phyloP scores from a whole-genome alignment of 305 asterid genomes.

The Solanum chacoense region DNA sequence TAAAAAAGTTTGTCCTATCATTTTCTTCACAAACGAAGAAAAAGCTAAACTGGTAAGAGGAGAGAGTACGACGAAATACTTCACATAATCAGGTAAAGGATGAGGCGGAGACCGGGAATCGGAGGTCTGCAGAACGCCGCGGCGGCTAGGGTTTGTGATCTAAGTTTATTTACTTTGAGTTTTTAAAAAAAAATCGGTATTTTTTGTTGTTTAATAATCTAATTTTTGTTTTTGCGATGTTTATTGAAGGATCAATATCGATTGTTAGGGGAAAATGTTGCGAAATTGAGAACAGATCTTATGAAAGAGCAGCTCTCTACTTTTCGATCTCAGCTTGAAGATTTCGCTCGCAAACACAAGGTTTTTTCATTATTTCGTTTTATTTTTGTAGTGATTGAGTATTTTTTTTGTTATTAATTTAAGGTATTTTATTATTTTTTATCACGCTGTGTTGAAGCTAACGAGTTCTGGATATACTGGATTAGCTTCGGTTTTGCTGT shows the following conservation, averaged over 20 bases:
- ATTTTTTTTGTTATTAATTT: background rate
- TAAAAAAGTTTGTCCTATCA: too few species aligned
- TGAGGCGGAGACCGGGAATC: conserved; percentile 97
- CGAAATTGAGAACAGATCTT: conserved; percentile 86
- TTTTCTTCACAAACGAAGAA: background rate
- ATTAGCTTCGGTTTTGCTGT: background rate
- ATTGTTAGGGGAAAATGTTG: conserved; percentile 86
- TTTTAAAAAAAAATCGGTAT: background rate
- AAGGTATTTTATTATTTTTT: background rate
- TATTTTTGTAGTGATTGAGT: background rate
- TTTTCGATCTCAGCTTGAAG: conserved; percentile 94
- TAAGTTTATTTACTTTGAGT: background rate
- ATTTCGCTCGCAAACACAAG: conserved; percentile 93
- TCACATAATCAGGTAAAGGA: conserved; percentile 1
- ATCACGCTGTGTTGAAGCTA: background rate
- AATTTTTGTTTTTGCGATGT: background rate
- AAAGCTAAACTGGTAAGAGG: background rate
- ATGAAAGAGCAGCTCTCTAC: conserved; percentile 91
- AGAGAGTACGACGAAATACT: background rate
- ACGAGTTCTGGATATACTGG: background rate
- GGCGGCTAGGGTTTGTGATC: conserved; percentile 66
- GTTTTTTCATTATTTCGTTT: conserved; percentile 14
- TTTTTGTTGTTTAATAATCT: background rate
- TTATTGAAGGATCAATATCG: conserved; percentile 71
- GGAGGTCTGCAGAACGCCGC: conserved; percentile 93